Percentiles rank a stretch among this genome's conserved stretches.
phyloP scores from a whole-genome alignment of 192 early-diverging fungal species.

The Linnemannia zychae region DNA sequence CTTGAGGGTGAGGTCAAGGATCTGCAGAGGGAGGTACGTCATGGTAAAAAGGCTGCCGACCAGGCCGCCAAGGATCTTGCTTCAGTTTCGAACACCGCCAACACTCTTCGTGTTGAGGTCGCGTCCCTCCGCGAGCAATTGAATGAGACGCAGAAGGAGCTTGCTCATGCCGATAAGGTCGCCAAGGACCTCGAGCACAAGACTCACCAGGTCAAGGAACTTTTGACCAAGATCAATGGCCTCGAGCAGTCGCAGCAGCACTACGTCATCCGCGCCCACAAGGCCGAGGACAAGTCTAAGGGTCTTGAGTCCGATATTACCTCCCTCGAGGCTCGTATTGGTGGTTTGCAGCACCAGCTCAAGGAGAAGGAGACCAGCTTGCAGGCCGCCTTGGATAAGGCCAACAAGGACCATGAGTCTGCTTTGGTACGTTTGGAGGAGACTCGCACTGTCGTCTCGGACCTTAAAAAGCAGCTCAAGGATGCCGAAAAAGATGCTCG shows the following conservation, averaged over 20 bases:
- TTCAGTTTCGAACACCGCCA: conserved; percentile 33
- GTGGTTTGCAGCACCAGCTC: conserved; percentile 12
- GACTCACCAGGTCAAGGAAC: conserved; percentile 3
- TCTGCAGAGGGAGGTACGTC: background rate
- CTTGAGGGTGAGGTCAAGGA: conserved; percentile 23
- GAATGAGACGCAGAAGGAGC: conserved; percentile 2
- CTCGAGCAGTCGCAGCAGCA: conserved; percentile 16
- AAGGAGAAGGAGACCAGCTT: conserved; percentile 15
- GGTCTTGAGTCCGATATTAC: conserved; percentile 14
- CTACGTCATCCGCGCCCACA: background rate
- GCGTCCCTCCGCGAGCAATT: conserved; percentile 28
- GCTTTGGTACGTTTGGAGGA: background rate
- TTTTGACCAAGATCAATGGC: conserved; percentile 15
- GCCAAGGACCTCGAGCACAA: conserved; percentile 13
- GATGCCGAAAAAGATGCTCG: conserved; percentile 22
- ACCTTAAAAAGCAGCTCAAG: conserved; percentile 11
- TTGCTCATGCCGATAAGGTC: background rate
- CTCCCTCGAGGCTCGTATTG: background rate
- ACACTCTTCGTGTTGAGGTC: conserved; percentile 22
- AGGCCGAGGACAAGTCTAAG: conserved; percentile 18
- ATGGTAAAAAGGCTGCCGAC: conserved; percentile 7
- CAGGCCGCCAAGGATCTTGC: conserved; percentile 9
- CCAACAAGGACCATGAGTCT: conserved; percentile 11
- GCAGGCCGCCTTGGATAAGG: conserved; percentile 6
- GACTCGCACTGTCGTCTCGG: background rate